Base-by-base conservation (phyloP, 2,329 filamentous ascomycete genomes). In the Fusarium xylarioides region DNA sequence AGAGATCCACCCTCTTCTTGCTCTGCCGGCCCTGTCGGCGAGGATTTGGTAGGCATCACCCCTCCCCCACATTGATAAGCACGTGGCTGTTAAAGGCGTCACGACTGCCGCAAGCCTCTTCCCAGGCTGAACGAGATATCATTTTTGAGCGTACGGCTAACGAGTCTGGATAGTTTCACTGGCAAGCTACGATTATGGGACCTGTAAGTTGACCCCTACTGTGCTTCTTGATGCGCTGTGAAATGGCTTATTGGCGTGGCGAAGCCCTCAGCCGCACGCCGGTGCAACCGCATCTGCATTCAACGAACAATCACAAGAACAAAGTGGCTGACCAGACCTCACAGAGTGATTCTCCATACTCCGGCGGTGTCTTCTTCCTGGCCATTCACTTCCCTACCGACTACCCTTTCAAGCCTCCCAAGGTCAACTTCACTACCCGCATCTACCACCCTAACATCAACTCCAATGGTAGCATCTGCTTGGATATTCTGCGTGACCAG, bases 401-500 rank as follows among this genome's bases (percentile, higher is more conserved):
- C 89, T 99, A 99, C 86, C 96, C 96, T 46, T 99, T 99, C 90
- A 99, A 99, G 92, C 96, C 96, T 73, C 96, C 96, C 79, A 99
- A 99, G 91, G 95, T 99, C 86, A 98, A 98, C 92, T 99, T 99
- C 90, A 98, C 95, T 79, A 99, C 96, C 76, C 93, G 95, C 82
- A 98, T 99, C 88, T 99, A 99, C 85, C 96, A 99, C 87, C 96
- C 96, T 80, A 99, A 99, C 87, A 99, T 99, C 94, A 99, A 99
- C 91, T 97, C 94, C 78, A 98, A 98, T 85, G 96, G 96, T 85
- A 98, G 95, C 86, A 99, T 99, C 85, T 99, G 96, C 85, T 87
- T 99, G 83, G 96, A 99, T 82, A 99, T 99, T 82, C 88, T 99
- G 81, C 92, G 96, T 87, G 96, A 99, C 85, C 96, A 99, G 87